Evolutionary conservation across 768 basidiomycete species (phyloP), one percentile per base, ranked within the genome.

Genomic region (Gloeostereum incarnatum): DNA sequence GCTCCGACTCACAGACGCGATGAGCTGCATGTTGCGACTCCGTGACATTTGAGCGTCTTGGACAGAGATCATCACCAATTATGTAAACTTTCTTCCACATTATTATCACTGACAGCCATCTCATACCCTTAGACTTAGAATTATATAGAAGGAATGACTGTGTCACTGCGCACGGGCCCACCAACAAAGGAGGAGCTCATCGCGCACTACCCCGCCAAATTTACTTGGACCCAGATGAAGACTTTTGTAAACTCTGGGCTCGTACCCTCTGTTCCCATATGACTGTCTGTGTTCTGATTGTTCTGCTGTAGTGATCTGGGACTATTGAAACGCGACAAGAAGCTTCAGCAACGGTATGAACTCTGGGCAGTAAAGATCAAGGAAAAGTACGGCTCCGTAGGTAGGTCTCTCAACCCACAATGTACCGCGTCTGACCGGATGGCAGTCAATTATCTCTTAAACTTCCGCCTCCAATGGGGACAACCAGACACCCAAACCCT

Each of bases 211-310:
- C 85, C 85, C 10, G 66, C 80, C 4, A 76, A 71, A 45, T 86
- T 86, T 46, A 82, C 84, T 0, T 89, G 83, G 81, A 45, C 56
- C 6, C 76, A 89, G 52, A 59, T 89, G 19, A 87, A 78, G 60
- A 69, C 75, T 3, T 87, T 89, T 45, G 66, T 89, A 35, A 83
- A 79, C 51, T 83, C 85, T 40, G 85, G 85, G 43, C 40, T 30
- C 35, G 40, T 44, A 11, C 8, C 6, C 16, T 16, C 18, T 35
- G 17, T 31, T 16, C 24, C 21, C 18, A 41, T 36, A n/a, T n/a
- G 20, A 2, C 34, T 21, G 31, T 20, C 25, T 33, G 35, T 27
- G 17, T 7, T 8, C 6, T 16, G 23, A 24, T 25, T 29, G 19
- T 14, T 18, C 30, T 18, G 23, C 21, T 31, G n/a, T 42, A 89